A percentile compares a stretch with the other conserved stretches of the same genome.
phyloP scores from a whole-genome alignment of 2,329 filamentous ascomycete genomes.

The Nothopassalora personata region DNA sequence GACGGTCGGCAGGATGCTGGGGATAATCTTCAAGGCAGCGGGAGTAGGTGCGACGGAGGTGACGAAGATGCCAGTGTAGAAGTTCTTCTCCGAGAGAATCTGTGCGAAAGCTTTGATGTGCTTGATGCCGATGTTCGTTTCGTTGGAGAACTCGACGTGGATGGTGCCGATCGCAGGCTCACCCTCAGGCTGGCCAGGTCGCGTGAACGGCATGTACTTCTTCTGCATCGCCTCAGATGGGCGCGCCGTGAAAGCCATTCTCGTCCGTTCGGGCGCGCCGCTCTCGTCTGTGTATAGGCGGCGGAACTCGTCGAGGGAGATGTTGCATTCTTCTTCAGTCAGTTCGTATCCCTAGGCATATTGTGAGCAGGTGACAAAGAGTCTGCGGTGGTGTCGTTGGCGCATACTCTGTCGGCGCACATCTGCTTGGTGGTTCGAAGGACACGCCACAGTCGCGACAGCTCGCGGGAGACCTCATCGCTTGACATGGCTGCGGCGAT shows the following conservation, averaged over 20 bases:
- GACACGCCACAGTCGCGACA: constrained; percentile 79
- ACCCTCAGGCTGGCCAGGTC: constrained; percentile 54
- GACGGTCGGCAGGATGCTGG: constrained; percentile 68
- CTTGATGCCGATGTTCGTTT: constrained; percentile 78
- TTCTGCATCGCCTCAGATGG: constrained; percentile 78
- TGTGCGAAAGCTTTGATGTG: constrained; percentile 88
- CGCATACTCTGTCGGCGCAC: constrained; percentile 74
- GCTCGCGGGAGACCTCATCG: constrained; percentile 23
- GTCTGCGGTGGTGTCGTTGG: constrained; percentile 2
- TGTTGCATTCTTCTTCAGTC: constrained; percentile 79
- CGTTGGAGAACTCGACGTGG: constrained; percentile 86
- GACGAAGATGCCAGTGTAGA: constrained; percentile 86
- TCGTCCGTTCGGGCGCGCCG: constrained; percentile 71
- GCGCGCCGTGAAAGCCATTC: constrained; percentile 81
- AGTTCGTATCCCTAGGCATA: constrained; percentile 78
- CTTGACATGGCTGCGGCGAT: constrained; percentile 15
- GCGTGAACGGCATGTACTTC: constrained; percentile 71
- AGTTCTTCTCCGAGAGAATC: constrained; percentile 71
- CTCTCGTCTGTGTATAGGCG: constrained; percentile 64
- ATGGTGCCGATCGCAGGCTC: constrained; percentile 69
- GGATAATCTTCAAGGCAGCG: constrained; percentile 80
- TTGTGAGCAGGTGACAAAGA: constrained; percentile 8
- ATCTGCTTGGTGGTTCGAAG: constrained; percentile 94
- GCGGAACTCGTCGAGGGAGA: constrained; percentile 78
- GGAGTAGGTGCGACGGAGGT: constrained; percentile 76